Percentiles rank a stretch among this genome's conserved stretches.
Evolutionary conservation across 768 basidiomycete species (phyloP).

Genomic region (Austroboletus festivus): DNA sequence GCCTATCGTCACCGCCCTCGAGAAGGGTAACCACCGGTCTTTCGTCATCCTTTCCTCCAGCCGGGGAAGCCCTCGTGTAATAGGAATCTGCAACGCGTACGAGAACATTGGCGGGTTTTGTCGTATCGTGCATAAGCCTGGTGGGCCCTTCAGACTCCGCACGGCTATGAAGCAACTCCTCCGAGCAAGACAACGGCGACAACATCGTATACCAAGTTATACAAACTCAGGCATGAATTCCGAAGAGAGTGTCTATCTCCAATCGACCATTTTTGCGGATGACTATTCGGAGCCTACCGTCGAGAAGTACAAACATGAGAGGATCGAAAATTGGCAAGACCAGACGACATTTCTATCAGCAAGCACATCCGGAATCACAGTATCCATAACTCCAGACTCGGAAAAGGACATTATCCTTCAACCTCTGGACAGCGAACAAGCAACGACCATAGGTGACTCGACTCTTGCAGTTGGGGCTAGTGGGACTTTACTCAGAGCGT

Average conservation of each 20-base stretch:
- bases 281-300: conserved; percentile 13
- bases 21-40: conserved; percentile 55
- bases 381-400: conserved; percentile 21
- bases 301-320: conserved; percentile 33
- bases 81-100: conserved; percentile 64
- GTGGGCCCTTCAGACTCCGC: conserved; percentile 74
- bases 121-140: conserved; percentile 86
- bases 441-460: conserved; percentile 23
- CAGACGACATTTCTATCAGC: conserved; percentile 11
- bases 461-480: conserved; percentile 55
- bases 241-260: conserved; percentile 28
- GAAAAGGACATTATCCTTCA: conserved; percentile 31
- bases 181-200: conserved; percentile 31
- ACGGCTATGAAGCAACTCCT: conserved; percentile 52
- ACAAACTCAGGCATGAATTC: conserved; percentile 15
- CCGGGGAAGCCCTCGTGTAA: conserved; percentile 61
- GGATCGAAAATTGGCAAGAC: conserved; percentile 28
- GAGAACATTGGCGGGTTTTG: conserved; percentile 84
- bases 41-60: conserved; percentile 74
- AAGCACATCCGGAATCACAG: conserved; percentile 7
- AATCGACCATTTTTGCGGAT: conserved; percentile 29
- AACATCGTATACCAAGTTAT: conserved; percentile 21
- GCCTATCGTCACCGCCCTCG: conserved; percentile 54
- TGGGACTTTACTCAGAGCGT: conserved; percentile 69
- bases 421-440: conserved; percentile 12